A percentile compares a stretch with the other conserved stretches of the same genome.
Conservation (phyloP, 805 yeast genomes). For the Nakazawaea holstii region DNA sequence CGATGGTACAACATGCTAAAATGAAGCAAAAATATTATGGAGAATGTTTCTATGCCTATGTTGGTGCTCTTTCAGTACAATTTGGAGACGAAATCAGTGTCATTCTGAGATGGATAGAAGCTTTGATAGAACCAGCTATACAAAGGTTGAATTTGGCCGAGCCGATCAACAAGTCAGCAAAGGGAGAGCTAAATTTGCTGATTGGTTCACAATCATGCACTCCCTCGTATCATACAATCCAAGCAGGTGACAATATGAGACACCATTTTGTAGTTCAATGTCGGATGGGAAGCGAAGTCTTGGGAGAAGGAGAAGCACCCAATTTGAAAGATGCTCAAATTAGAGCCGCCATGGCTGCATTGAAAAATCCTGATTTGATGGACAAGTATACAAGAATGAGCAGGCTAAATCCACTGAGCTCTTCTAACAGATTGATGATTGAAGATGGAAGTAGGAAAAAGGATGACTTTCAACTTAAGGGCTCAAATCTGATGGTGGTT, state of each 20-base stretch:
- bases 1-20: background rate
- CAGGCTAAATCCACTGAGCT: background rate
- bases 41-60: conserved; percentile 3
- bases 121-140: conserved; percentile 1
- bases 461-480: background rate
- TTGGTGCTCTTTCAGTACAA: conserved; percentile 1
- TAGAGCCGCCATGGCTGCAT: conserved; percentile 6
- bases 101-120: background rate
- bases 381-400: background rate
- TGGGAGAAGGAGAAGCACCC: conserved; percentile 3
- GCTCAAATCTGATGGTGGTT: background rate
- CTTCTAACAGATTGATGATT: background rate
- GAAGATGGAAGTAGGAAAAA: background rate
- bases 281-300: background rate
- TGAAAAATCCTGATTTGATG: background rate
- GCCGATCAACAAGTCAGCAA: background rate
- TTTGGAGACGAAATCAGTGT: background rate
- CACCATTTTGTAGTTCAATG: background rate
- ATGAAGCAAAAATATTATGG: background rate
- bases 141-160: background rate
- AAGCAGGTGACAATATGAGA: background rate
- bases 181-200: background rate
- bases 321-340: conserved; percentile 6
- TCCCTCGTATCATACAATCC: background rate
- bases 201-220: background rate